Evolutionary conservation across 176 grass and related monocot species (phyloP).

Genomic region (Aegilops speltoides): DNA sequence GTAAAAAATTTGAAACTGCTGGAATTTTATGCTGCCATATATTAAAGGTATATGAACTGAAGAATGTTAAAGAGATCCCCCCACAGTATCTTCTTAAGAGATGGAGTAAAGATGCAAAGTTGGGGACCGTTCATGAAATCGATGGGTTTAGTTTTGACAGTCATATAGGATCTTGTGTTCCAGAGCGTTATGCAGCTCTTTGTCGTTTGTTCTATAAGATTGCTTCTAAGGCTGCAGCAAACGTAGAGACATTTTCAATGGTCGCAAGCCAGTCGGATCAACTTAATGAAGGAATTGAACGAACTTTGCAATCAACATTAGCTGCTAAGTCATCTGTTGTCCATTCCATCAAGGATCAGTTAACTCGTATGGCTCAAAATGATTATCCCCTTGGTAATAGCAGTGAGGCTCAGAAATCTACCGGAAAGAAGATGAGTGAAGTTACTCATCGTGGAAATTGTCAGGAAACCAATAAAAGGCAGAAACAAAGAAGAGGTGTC

Average conservation of each 20-base stretch:
- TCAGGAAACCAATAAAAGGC: conserved; percentile 52
- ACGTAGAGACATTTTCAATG: conserved; percentile 57
- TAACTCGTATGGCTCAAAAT: conserved; percentile 43
- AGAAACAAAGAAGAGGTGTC: conserved; percentile 74
- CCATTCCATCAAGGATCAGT: conserved; percentile 44
- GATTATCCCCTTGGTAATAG: conserved; percentile 43
- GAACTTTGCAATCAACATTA: conserved; percentile 45
- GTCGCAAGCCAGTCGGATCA: conserved; percentile 66
- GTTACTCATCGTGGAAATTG: conserved; percentile 45
- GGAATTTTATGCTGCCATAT: conserved; percentile 89
- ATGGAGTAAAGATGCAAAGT: conserved; percentile 90
- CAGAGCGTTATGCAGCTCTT: conserved; percentile 58
- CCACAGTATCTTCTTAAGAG: conserved; percentile 71
- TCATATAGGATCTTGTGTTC: conserved; percentile 43
- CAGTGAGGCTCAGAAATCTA: conserved; percentile 47
- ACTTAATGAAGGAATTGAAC: conserved; percentile 72
- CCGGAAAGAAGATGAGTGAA: conserved; percentile 59
- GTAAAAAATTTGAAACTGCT: conserved; percentile 75
- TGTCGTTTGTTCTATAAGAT: conserved; percentile 75
- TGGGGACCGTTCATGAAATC: conserved; percentile 30
- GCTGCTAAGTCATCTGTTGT: conserved; percentile 52
- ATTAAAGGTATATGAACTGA: conserved; percentile 82
- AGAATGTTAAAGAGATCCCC: conserved; percentile 71
- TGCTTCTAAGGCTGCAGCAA: conserved; percentile 83
- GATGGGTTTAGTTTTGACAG: conserved; percentile 43